phyloP scores from a whole-genome alignment of 2,329 filamentous ascomycete species.

The Dactylellina haptotyla region DNA sequence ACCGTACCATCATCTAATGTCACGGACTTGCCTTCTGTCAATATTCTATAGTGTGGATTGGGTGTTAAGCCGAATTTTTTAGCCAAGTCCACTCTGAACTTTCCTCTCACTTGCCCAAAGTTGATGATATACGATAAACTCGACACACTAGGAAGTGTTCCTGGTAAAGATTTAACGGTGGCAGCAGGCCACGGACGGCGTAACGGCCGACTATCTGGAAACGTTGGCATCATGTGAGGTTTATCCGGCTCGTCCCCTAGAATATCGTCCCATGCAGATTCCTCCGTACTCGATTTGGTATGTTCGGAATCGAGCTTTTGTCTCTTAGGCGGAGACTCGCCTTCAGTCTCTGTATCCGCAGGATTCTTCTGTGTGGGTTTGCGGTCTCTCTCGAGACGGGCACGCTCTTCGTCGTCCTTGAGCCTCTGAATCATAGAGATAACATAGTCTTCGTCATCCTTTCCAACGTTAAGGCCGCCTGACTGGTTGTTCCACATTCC shows the following conservation, averaged over 20 bases:
- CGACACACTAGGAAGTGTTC: constrained; percentile 72
- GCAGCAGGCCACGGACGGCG: constrained; percentile 78
- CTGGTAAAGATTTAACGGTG: constrained; percentile 72
- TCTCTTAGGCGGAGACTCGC: constrained; percentile 44
- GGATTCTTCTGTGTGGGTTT: constrained; percentile 35
- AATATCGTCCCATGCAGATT: constrained; percentile 28
- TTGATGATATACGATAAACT: constrained; percentile 89
- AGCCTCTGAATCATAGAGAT: constrained; percentile 36
- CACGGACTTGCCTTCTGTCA: constrained; percentile 74
- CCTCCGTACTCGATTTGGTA: background rate
- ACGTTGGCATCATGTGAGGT: constrained; percentile 28
- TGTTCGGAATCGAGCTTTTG: constrained; percentile 29
- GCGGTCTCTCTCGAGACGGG: constrained; percentile 51
- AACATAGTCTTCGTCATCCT: constrained; percentile 51
- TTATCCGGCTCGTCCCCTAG: background rate
- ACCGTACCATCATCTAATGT: constrained; percentile 71
- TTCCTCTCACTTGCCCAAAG: constrained; percentile 78
- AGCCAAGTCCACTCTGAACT: constrained; percentile 76
- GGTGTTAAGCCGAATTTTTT: constrained; percentile 71
- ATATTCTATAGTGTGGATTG: constrained; percentile 68
- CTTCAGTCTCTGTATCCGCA: constrained; percentile 5
- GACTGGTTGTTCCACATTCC: constrained; percentile 48
- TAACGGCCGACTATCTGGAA: constrained; percentile 34
- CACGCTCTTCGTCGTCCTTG: constrained; percentile 39
- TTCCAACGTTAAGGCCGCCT: constrained; percentile 30